These are phyloP conservation scores for Craspedostauros australis DNA, from an alignment of 108 stramenopile genomes.

Conservation along the genomic window DNA sequence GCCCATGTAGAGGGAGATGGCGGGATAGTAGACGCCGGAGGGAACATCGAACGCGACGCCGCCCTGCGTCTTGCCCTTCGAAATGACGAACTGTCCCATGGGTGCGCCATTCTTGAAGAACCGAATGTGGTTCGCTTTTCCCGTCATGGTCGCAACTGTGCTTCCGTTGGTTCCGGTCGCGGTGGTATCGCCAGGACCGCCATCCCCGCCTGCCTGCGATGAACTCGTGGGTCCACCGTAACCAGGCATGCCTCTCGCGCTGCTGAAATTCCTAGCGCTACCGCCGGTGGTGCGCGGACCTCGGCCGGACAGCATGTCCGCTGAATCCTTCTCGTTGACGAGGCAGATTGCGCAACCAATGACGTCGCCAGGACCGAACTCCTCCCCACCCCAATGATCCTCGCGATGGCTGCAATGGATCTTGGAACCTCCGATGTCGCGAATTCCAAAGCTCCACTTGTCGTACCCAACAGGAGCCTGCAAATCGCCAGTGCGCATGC, in stretches of 20 bases:
- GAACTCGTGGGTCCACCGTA: not conserved
- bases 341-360: constrained; percentile 85
- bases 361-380: constrained; percentile 83
- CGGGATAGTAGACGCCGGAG: constrained; percentile 76
- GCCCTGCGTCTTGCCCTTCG: constrained; percentile 39
- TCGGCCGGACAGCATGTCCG: too few species aligned
- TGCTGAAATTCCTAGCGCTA: not conserved
- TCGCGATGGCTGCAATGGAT: constrained; percentile 64
- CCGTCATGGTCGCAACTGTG: not conserved
- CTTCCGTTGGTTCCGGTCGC: constrained; percentile 1
- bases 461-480: constrained; percentile 97
- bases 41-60: constrained; percentile 62
- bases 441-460: constrained; percentile 85
- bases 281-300: too few species aligned
- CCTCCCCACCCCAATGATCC: constrained; percentile 73
- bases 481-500: constrained; percentile 79
- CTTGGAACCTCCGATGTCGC: constrained; percentile 76
- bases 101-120: constrained; percentile 91
- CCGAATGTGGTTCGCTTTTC: constrained; percentile 68
- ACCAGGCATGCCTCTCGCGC: not conserved
- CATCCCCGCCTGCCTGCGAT: too few species aligned
- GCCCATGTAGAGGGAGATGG: constrained; percentile 71
- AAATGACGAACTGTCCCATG: constrained; percentile 53
- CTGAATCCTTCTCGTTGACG: constrained; percentile 9
- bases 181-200: not conserved